Evolutionary conservation across 768 basidiomycete genomes (phyloP).

Genomic region (Gautieria morchelliformis): DNA sequence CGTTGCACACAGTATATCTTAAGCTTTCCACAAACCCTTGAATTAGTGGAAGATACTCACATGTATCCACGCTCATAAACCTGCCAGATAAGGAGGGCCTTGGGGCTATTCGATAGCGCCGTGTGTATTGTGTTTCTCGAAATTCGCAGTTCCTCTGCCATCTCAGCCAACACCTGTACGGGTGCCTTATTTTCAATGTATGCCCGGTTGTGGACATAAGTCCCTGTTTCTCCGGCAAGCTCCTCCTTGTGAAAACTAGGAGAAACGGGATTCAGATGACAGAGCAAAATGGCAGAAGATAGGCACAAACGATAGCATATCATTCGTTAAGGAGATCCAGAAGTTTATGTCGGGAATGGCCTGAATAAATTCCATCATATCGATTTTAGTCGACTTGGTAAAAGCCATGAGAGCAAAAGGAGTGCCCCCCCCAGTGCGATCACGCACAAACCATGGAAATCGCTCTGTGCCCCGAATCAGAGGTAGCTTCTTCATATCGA

Average conservation of each 20-base stretch:
- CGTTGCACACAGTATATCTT: too few relatives aligned
- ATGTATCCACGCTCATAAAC: too few relatives aligned
- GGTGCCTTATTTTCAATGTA: neutral
- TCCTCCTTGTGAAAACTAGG: constrained; percentile 3
- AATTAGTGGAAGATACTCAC: too few relatives aligned
- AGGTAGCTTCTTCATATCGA: neutral
- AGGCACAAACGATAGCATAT: neutral
- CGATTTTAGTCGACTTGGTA: neutral
- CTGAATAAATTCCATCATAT: neutral
- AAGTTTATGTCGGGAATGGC: neutral
- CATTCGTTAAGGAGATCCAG: neutral
- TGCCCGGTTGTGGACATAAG: constrained; percentile 1
- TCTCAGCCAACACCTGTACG: neutral
- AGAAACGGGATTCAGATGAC: neutral
- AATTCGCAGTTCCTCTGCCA: neutral
- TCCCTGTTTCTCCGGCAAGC: neutral
- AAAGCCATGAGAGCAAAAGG: neutral
- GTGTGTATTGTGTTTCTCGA: neutral
- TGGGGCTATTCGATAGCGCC: too few relatives aligned
- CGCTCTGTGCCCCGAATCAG: neutral
- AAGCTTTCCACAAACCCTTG: too few relatives aligned
- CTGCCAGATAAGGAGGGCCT: too few relatives aligned
- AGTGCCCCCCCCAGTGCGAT: neutral
- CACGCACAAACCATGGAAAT: neutral
- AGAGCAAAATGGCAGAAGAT: neutral